Percentiles rank a stretch among this genome's conserved stretches.
These are phyloP conservation scores for Sclerotinia sclerotiorum DNA, from an alignment of 2,329 filamentous ascomycete genomes.

Conservation along the genomic window DNA sequence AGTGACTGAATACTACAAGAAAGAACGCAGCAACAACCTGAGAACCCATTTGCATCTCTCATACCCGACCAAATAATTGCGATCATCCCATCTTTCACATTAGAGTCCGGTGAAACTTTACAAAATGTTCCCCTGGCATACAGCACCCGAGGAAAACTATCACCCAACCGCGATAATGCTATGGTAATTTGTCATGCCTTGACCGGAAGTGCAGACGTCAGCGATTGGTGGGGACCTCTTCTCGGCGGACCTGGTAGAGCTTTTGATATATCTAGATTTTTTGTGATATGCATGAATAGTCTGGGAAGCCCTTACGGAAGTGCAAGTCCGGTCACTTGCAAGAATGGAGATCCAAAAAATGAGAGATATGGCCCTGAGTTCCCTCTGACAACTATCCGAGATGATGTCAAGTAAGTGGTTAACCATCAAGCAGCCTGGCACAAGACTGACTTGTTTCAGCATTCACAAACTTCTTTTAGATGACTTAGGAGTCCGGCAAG, in stretches of 20 bases:
- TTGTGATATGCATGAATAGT: constrained; percentile 83
- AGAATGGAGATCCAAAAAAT: constrained; percentile 72
- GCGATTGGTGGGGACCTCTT: constrained; percentile 86
- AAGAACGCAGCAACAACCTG: constrained; percentile 62
- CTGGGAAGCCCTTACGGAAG: constrained; percentile 82
- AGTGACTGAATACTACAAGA: constrained; percentile 54
- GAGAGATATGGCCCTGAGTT: constrained; percentile 93
- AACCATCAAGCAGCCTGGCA: constrained; percentile 25
- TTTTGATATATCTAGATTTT: constrained; percentile 81
- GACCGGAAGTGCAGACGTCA: constrained; percentile 80
- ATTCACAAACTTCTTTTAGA: constrained; percentile 79
- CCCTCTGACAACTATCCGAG: constrained; percentile 88
- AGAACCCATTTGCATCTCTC: constrained; percentile 85
- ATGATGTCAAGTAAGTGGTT: constrained; percentile 80
- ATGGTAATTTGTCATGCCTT: constrained; percentile 82
- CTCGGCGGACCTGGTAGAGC: constrained; percentile 75
- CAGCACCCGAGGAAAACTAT: constrained; percentile 63
- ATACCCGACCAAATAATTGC: constrained; percentile 88
- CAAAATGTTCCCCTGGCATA: constrained; percentile 72
- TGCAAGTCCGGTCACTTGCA: constrained; percentile 84
- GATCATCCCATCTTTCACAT: constrained; percentile 82
- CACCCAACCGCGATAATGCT: constrained; percentile 60
- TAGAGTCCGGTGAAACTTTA: constrained; percentile 86
- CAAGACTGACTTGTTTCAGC: constrained; percentile 45
- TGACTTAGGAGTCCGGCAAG: constrained; percentile 73